Base-by-base conservation (phyloP, 108 stramenopile genomes). In the Cyclotella kingstonii region DNA sequence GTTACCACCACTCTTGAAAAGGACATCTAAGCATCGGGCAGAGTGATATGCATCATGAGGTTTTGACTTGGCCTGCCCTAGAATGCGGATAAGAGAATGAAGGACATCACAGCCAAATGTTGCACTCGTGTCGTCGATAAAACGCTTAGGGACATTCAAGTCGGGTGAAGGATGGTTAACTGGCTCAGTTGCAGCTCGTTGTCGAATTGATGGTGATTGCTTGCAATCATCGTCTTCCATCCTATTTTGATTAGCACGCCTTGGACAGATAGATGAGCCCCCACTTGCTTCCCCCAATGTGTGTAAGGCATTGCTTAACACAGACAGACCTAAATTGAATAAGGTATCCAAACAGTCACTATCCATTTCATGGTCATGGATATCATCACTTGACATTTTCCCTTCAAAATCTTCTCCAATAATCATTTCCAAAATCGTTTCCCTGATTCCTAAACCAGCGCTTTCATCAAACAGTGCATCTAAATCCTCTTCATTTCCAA, bases 21-120 rank as follows among this genome's bases (percentile, higher is more conserved):
- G 66, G 9, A 82, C 78, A 11, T 85, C 79, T 4, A 93, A 73
- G 57, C 89, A 90, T 44, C 83, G 78, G 17, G 92, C 92, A 19
- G 89, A 88, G 36, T 90, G 76, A 41, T 83, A 85, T 3, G 92
- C 92, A 45, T 93, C 84, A 65, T 93, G 92, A 9, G 92, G 92
- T 44, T 86, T 88, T 39, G 66, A 25, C 11, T 73, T 68, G 14
- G 92, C 92, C 66, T 90, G 85, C 0, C 84, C 87, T 9, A 93
- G 63, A 42, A 87, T 87, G 7, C 59, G 27, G 48, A 93, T 82
- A 34, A 93, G 81, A 19, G 88, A 84, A 28, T 81, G 81, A 29
- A 93, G 60, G 28, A 93, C 83, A 57, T 89, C 87, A 11, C 59
- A 53, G 18, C 84, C 83, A 27, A 84, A 78, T 14, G 77, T 63